Evolutionary conservation across 1,284 basidiomycete species (phyloP), one percentile per base, ranked within the genome.

Genomic region (Irpex rosettiformis): DNA sequence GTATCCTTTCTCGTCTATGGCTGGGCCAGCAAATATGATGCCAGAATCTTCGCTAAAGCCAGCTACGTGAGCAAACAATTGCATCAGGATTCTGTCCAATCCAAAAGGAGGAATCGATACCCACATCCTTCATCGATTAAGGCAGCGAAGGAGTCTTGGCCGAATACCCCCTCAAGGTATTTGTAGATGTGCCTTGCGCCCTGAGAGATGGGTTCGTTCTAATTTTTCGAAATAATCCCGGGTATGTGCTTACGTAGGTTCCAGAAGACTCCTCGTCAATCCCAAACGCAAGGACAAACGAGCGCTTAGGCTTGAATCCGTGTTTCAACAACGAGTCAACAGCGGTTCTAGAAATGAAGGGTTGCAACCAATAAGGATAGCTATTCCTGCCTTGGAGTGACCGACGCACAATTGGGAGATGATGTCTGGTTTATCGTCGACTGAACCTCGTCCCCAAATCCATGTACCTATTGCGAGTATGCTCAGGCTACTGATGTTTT

Each of bases 1-100:
- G 62, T 83, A 82, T 0, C 88, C 89, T 67, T 89, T 90, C 73
- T 91, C 88, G 0, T 75, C 76, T 1, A 86, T 78, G 2, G 75
- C 76, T 0, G 83, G 86, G 0, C 71, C 61, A 2, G 79, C 81
- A 57, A 84, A 74, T 37, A 78, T 64, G 8, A 72, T 66, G 1
- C 76, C 78, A 13, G 54, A 62, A n/a, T n/a, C n/a, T n/a, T n/a
- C n/a, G n/a, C 56, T 57, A 52, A 69, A 77, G 27, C 67, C 64
- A 49, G 71, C 73, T 51, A 5, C 78, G 63, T 21, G n/a, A n/a
- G n/a, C n/a, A n/a, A n/a, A n/a, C n/a, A n/a, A n/a, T n/a, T n/a
- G n/a, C n/a, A n/a, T 2, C 24, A 6, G 28, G 22, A 7, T 48
- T n/a, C n/a, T n/a, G n/a, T n/a, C n/a, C n/a, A n/a, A n/a, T n/a